Percentiles rank a stretch among this genome's conserved stretches.
phyloP scores from a whole-genome alignment of 2,329 filamentous ascomycete genomes.

The Stachybotrys echinatus region DNA sequence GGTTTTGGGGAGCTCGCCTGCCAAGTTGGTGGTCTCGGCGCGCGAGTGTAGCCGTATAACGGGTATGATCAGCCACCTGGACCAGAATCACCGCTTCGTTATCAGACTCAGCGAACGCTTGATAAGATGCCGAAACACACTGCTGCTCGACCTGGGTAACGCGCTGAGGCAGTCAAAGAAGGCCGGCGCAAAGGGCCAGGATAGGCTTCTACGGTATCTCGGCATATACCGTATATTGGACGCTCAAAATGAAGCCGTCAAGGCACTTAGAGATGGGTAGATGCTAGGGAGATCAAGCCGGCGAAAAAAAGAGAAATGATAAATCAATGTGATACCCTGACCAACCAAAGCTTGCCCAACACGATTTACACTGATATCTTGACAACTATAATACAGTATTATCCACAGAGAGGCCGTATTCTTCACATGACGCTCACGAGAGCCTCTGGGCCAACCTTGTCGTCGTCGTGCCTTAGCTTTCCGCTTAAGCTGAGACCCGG shows the following conservation, averaged over 20 bases:
- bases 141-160: constrained; percentile 49
- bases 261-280: constrained; percentile 35
- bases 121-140: constrained; percentile 47
- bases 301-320: constrained; percentile 16
- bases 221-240: constrained; percentile 47
- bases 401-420: constrained; percentile 12
- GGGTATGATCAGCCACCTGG: constrained; percentile 36
- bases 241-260: constrained; percentile 47
- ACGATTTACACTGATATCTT: constrained; percentile 17
- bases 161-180: constrained; percentile 40
- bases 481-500: constrained; percentile 86
- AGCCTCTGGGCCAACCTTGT: constrained; percentile 46
- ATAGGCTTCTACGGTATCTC: constrained; percentile 45
- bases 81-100: constrained; percentile 43
- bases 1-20: constrained; percentile 39
- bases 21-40: constrained; percentile 40
- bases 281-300: background rate
- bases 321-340: constrained; percentile 22
- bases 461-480: constrained; percentile 60
- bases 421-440: constrained; percentile 50
- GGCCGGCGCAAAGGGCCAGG: constrained; percentile 35
- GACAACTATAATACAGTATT: constrained; percentile 33
- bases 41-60: constrained; percentile 38
- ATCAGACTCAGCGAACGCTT: constrained; percentile 48
- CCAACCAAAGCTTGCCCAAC: constrained; percentile 3